These are phyloP conservation scores for Kregervanrija fluxuum DNA, from an alignment of 805 yeast species.

Conservation along the genomic window DNA sequence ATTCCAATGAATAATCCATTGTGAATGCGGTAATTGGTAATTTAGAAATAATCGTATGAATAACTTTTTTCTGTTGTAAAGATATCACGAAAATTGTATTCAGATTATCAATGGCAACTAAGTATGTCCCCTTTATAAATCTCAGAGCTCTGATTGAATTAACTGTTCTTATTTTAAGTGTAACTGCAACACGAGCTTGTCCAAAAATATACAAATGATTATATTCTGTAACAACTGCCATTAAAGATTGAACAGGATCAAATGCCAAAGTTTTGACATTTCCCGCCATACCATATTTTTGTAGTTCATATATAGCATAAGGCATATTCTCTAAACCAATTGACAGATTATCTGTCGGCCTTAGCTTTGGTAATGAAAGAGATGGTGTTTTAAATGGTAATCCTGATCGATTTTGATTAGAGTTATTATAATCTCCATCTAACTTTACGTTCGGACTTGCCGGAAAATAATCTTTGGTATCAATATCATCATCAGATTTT, in stretches of 20 bases:
- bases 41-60: slow-evolving; percentile 56
- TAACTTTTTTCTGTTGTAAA: slow-evolving; percentile 49
- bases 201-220: slow-evolving; percentile 79
- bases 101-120: slow-evolving; percentile 61
- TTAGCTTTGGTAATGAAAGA: slow-evolving; percentile 10
- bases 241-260: slow-evolving; percentile 82
- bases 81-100: slow-evolving; percentile 65
- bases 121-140: slow-evolving; percentile 75
- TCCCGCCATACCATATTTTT: slow-evolving; percentile 55
- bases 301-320: slow-evolving; percentile 26
- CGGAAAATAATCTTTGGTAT: slow-evolving; percentile 11
- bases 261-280: slow-evolving; percentile 60
- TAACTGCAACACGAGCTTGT: slow-evolving; percentile 69
- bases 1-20: slow-evolving; percentile 83
- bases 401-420: not conserved
- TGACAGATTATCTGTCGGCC: slow-evolving; percentile 20
- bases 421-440: not conserved
- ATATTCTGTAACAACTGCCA: slow-evolving; percentile 69
- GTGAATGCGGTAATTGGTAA: slow-evolving; percentile 63
- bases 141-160: slow-evolving; percentile 47
- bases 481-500: slow-evolving; percentile 8
- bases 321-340: slow-evolving; percentile 24
- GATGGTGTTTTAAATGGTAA: slow-evolving; percentile 6
- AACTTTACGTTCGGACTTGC: slow-evolving; percentile 14
- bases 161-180: slow-evolving; percentile 44